Evolutionary conservation across 306 rosid species (phyloP).

Genomic region (Quercus robur): DNA sequence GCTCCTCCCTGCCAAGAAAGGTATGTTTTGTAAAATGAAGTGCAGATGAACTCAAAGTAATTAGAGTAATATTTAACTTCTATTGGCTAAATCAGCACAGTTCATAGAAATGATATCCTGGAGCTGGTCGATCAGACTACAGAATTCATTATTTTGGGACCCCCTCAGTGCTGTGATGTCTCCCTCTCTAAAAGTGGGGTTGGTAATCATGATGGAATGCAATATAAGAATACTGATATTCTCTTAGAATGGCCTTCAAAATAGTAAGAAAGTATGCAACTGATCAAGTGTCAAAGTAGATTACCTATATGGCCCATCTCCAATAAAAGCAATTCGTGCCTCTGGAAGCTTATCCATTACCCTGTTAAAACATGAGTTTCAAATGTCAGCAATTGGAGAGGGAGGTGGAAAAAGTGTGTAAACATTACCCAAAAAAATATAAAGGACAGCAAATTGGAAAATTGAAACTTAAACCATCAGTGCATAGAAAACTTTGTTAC

Average conservation of each 20-base stretch:
- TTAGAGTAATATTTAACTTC: not conserved
- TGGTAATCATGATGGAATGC: not conserved
- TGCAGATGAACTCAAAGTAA: not conserved
- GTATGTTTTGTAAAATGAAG: constrained; percentile 6
- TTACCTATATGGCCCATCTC: constrained; percentile 98
- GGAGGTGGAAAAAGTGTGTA: not conserved
- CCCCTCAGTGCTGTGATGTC: not conserved
- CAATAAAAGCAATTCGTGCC: constrained; percentile 83
- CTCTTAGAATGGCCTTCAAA: not conserved
- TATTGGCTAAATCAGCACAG: not conserved
- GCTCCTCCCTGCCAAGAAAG: constrained; percentile 63
- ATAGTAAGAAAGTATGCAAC: not conserved
- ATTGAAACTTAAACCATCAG: not conserved
- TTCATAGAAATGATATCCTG: not conserved
- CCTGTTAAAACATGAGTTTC: constrained; percentile 42
- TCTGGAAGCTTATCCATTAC: constrained; percentile 90
- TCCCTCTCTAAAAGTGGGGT: not conserved
- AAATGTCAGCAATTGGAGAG: constrained; percentile 20
- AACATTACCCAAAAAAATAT: not conserved
- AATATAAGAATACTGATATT: not conserved
- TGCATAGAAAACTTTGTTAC: not conserved
- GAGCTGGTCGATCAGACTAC: not conserved
- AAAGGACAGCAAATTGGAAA: not conserved
- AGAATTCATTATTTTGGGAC: not conserved
- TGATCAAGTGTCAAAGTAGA: not conserved